Evolutionary conservation across 805 yeast genomes (phyloP), one percentile per base, ranked within the genome.

Genomic region (Pichia pseudocactophila): DNA sequence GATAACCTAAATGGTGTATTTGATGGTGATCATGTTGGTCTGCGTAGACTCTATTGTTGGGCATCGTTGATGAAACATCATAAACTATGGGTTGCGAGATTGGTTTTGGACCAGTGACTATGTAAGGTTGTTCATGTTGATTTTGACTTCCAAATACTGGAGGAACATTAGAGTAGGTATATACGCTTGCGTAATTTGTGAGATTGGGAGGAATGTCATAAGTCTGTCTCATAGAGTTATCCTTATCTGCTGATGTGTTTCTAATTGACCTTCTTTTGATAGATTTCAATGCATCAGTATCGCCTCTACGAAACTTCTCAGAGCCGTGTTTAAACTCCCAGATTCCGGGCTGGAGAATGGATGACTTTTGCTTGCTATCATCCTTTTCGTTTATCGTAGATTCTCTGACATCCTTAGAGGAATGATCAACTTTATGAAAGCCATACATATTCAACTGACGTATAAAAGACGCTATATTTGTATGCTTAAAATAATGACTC

Each of bases 321-420:
- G 85, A 78, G 22, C 84, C 76, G 58, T 89, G 97, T 44, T 80
- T 78, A 62, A 89, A 89, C 64, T 90, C 97, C 97, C 97, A 89
- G 13, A 55, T 46, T 15, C 51, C 46, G 15, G 18, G 13, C 18
- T 16, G 17, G 8, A 19, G 20, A 9, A 3, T 37, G 2, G 37
- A 39, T 20, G 17, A 11, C 7, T 20, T 41, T 43, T 40, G 36
- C 13, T 43, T 45, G 52, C 15, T 19, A 11, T 12, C 18, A 19
- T 3, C 12, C 19, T 26, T 19, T 30, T 30, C 30, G 5, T 39
- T 19, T 15, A 28, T 25, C 27, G 19, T 36, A 8, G 31, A 31
- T 42, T 61, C 64, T 22, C 8, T 22, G 25, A 22, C 25, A 49
- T 64, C 31, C 11, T 28, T 28, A 5, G 31, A 66, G 8, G 72